These are phyloP conservation scores for Colletotrichum tabaci DNA, from an alignment of 2,329 filamentous ascomycete genomes.

Conservation along the genomic window DNA sequence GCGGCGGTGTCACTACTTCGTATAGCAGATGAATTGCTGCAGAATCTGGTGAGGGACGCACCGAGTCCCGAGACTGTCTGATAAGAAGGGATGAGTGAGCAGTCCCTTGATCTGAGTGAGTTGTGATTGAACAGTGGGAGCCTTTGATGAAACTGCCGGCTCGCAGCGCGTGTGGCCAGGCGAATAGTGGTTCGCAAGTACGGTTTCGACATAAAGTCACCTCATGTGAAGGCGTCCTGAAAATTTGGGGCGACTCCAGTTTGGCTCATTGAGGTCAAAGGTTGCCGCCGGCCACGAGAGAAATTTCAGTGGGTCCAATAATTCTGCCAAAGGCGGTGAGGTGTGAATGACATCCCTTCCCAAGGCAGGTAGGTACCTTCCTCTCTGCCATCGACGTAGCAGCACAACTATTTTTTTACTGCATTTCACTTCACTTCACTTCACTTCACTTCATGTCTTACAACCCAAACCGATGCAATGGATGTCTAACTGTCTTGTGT, in stretches of 20 bases:
- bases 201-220: conserved; percentile 33
- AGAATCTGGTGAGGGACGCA: conserved; percentile 21
- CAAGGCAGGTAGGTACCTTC: not conserved
- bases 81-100: not conserved
- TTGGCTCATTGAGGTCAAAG: conserved; percentile 16
- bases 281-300: conserved; percentile 26
- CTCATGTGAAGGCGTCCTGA: conserved; percentile 8
- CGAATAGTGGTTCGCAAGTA: conserved; percentile 20
- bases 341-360: not conserved
- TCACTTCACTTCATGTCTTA: not conserved
- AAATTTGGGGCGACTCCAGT: conserved; percentile 15
- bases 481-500: not conserved
- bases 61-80: conserved; percentile 5
- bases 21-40: conserved; percentile 11
- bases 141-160: conserved; percentile 1
- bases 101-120: not conserved
- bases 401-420: not conserved
- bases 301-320: conserved; percentile 42
- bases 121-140: not conserved
- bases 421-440: too few species aligned
- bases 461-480: not conserved
- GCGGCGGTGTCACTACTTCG: conserved; percentile 40
- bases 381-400: too few species aligned
- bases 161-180: conserved; percentile 31
- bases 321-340: conserved; percentile 43